Conservation (phyloP, 164 flowering plant genomes). For the Vitis amurensis region DNA sequence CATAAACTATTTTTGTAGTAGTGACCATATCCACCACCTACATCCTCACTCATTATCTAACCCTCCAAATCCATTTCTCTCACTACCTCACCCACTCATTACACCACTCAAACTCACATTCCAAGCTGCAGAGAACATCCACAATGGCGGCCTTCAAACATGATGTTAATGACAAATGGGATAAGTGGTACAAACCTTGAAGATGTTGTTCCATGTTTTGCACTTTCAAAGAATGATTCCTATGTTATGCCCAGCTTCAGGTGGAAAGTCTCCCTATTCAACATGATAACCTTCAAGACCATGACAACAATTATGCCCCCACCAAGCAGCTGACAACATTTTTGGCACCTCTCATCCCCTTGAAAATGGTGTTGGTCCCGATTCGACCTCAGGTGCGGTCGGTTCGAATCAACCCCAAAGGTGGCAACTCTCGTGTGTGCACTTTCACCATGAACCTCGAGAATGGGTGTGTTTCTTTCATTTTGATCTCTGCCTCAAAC, state of each 20-base stretch:
- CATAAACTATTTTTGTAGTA: too few species aligned
- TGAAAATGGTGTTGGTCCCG: conserved; percentile 67
- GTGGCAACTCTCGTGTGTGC: conserved; percentile 22
- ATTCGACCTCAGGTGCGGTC: conserved; percentile 40
- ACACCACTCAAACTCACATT: too few species aligned
- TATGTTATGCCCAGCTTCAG: too few species aligned
- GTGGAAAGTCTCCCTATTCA: conserved; percentile 81
- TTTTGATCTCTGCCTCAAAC: too few species aligned
- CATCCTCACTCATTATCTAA: too few species aligned
- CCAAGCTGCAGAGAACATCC: too few species aligned
- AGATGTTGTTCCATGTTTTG: conserved; percentile 87
- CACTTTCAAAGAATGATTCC: too few species aligned
- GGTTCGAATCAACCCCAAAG: conserved; percentile 57
- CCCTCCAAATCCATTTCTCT: too few species aligned
- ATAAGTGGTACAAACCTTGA: conserved; percentile 68
- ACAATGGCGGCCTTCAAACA: conserved; percentile 78
- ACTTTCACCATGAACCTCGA: too few species aligned
- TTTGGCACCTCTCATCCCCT: conserved; percentile 61
- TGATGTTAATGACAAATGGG: conserved; percentile 81
- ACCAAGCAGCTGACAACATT: conserved; percentile 74
- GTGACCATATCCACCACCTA: too few species aligned
- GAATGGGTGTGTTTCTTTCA: too few species aligned
- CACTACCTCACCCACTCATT: too few species aligned
- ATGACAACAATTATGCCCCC: conserved; percentile 29
- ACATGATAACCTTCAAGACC: conserved; percentile 24